Evolutionary conservation across 1,139 yeast species (phyloP).

Genomic region (Wickerhamomyces sp.): DNA sequence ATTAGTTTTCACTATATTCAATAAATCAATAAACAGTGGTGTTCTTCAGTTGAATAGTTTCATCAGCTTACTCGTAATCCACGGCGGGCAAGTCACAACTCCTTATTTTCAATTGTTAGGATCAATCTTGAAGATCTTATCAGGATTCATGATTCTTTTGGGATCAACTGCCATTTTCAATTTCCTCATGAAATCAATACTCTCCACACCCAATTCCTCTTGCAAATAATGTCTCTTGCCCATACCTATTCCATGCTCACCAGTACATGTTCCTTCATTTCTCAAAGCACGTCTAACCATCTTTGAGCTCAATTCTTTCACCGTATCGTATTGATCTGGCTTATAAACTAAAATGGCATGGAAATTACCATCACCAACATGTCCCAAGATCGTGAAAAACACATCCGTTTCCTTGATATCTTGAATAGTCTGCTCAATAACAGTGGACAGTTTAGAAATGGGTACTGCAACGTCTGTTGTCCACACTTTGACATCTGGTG

Average conservation of each 20-base stretch:
- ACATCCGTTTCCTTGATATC: slow-evolving; percentile 69
- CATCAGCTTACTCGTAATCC: no score
- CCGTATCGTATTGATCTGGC: slow-evolving; percentile 27
- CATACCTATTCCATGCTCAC: slow-evolving; percentile 64
- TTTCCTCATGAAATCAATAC: slow-evolving; percentile 53
- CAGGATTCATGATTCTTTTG: slow-evolving; percentile 52
- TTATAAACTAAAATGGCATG: slow-evolving; percentile 49
- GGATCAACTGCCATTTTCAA: slow-evolving; percentile 53
- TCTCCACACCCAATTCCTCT: slow-evolving; percentile 45
- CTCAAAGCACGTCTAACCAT: slow-evolving; percentile 33
- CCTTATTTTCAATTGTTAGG: slow-evolving; percentile 37
- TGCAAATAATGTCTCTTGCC: slow-evolving; percentile 49
- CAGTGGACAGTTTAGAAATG: slow-evolving; percentile 58
- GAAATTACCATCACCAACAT: slow-evolving; percentile 71
- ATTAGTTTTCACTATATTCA: no score
- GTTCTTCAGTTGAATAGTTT: no score
- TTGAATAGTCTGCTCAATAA: slow-evolving; percentile 50
- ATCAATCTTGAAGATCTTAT: slow-evolving; percentile 53
- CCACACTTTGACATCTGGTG: slow-evolving; percentile 72
- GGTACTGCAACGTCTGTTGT: slow-evolving; percentile 89
- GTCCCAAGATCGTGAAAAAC: slow-evolving; percentile 62
- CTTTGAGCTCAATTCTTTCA: slow-evolving; percentile 28
- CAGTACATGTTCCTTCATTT: slow-evolving; percentile 58
- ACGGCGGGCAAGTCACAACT: slow-evolving; percentile 2
- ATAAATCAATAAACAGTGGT: no score